These are phyloP conservation scores for Globisporangium canariense DNA, from an alignment of 352 stramenopile species.

Conservation along the genomic window DNA sequence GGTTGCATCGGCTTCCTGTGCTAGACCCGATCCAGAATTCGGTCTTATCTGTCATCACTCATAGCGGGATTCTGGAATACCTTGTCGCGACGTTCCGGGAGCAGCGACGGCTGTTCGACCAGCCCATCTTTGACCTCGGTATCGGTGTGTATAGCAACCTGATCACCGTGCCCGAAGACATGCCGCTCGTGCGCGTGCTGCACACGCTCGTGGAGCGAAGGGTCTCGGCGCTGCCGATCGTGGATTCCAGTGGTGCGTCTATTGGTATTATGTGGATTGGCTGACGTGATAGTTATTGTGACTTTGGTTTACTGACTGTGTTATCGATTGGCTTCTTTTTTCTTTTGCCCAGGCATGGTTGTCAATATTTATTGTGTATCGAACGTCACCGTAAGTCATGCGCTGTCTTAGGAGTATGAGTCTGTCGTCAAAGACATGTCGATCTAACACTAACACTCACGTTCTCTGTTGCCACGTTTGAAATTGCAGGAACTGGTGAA, in stretches of 20 bases:
- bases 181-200: constrained; percentile 93
- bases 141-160: constrained; percentile 95
- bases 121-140: constrained; percentile 93
- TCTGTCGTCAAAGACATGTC: background rate
- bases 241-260: constrained; percentile 71
- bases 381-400: constrained; percentile 70
- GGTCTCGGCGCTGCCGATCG: constrained; percentile 82
- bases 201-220: constrained; percentile 81
- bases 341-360: constrained; percentile 54
- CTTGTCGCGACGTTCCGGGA: constrained; percentile 96
- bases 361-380: constrained; percentile 92
- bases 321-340: background rate
- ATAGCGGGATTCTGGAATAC: constrained; percentile 94
- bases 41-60: constrained; percentile 92
- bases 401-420: background rate
- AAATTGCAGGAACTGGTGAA: constrained; percentile 73
- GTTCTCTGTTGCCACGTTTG: background rate
- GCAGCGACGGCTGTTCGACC: constrained; percentile 95
- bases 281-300: constrained; percentile 5
- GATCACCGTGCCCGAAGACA: constrained; percentile 90
- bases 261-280: background rate
- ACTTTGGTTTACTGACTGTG: constrained; percentile 4
- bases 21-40: constrained; percentile 92
- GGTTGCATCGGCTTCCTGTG: constrained; percentile 93
- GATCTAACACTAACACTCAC: background rate